Evolutionary conservation across 1,284 basidiomycete species (phyloP), one percentile per base, ranked within the genome.

Genomic region (Cryptococcus sp.): DNA sequence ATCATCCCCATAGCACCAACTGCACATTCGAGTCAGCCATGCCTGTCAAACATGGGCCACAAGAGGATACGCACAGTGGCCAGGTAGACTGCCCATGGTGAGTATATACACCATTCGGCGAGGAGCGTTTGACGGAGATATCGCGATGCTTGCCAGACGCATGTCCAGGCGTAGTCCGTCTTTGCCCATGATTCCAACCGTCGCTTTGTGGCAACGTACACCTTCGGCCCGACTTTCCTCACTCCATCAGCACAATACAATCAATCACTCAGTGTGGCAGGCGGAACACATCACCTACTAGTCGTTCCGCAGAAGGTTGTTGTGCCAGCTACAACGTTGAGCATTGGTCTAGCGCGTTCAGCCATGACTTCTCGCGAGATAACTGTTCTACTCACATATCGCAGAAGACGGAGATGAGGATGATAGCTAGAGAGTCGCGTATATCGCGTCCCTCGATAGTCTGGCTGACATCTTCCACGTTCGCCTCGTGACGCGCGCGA

Each of bases 121-220:
- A 61, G 61, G 16, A 76, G 49, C 1, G 69, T 55, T 25, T 68
- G 63, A 26, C 70, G 70, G 5, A 75, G 65, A 54, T 69, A 75
- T 43, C 72, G 54, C 15, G 71, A 62, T 17, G 61, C 68, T 57
- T 74, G 72, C 74, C 72, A 75, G 3, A 75, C 61, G 49, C 74
- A 75, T 11, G 68, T 74, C 67, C 72, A 74, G 8, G 74, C 68
- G 56, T 75, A 69, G 7, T 66, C 65, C 4, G 68, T 70, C 29
- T 70, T 69, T 26, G 58, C 65, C 74, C 74, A 75, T 2, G 73
- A 50, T 16, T 62, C 54, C 16, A 73, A 52, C 25, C 72, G 67
- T 11, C 69, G 62, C 48, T 63, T 64, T 15, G 66, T 65, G 55
- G 74, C 72, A 2, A 65, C 55, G 43, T 66, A 68, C 57, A 73